phyloP scores from a whole-genome alignment of 139 green algal species.

The Chlamydomonas incerta region DNA sequence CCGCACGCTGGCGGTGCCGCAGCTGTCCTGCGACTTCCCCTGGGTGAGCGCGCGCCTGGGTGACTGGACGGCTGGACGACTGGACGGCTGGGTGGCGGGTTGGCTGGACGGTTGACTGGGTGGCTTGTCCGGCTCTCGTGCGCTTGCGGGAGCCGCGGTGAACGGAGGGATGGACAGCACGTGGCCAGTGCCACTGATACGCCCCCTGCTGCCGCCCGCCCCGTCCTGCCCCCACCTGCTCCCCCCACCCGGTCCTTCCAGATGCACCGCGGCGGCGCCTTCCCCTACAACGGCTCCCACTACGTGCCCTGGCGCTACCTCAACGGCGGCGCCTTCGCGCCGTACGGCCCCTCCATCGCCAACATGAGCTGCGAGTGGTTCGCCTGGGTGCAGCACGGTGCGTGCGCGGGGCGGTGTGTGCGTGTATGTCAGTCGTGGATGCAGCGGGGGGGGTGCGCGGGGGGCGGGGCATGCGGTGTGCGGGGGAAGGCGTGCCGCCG shows the following conservation, averaged over 20 bases:
- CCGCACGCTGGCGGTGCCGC: slow-evolving; percentile 13
- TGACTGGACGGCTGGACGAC: not conserved
- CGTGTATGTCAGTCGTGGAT: too few species aligned
- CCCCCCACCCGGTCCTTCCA: not conserved
- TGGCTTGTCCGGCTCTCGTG: too few species aligned
- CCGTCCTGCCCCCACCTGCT: not conserved
- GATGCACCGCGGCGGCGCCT: not conserved
- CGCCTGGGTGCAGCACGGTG: slow-evolving; percentile 17
- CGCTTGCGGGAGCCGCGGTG: too few species aligned
- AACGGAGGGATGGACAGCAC: too few species aligned
- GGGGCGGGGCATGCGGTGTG: too few species aligned
- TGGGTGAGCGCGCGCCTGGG: slow-evolving; percentile 1
- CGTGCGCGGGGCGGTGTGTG: not conserved
- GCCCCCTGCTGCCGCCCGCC: too few species aligned
- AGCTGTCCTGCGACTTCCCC: not conserved
- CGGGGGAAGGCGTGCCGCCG: too few species aligned
- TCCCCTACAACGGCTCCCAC: slow-evolving; percentile 32
- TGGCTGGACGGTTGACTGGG: too few species aligned
- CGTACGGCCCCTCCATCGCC: slow-evolving; percentile 16
- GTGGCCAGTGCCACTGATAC: too few species aligned
- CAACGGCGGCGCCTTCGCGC: not conserved
- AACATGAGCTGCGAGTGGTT: slow-evolving; percentile 31
- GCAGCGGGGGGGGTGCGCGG: too few species aligned
- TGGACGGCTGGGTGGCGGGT: too few species aligned
- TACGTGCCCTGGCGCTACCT: slow-evolving; percentile 17